Evolutionary conservation across 495 filamentous ascomycete species (phyloP).

Genomic region (Tuber calosporum): DNA sequence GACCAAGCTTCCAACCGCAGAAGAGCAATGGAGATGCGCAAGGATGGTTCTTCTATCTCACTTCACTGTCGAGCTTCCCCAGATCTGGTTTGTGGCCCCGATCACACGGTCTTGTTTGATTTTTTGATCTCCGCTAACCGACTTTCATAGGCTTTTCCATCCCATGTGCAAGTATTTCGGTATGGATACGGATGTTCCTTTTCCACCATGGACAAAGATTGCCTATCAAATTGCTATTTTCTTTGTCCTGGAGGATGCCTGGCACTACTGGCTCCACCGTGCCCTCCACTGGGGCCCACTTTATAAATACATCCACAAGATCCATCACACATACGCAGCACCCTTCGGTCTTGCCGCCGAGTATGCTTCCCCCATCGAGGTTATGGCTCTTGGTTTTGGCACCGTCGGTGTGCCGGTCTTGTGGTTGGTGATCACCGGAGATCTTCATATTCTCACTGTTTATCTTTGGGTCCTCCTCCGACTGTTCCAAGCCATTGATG

Average conservation of each 20-base stretch:
- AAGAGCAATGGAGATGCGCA: constrained; percentile 91
- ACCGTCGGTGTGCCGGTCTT: constrained; percentile 75
- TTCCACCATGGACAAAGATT: constrained; percentile 77
- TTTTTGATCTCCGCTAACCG: not conserved
- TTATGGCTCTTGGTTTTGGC: constrained; percentile 93
- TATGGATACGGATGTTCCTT: constrained; percentile 79
- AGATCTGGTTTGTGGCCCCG: constrained; percentile 62
- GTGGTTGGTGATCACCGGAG: constrained; percentile 73
- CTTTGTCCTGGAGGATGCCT: constrained; percentile 92
- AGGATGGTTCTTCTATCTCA: constrained; percentile 83
- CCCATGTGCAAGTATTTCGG: constrained; percentile 93
- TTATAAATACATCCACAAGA: constrained; percentile 93
- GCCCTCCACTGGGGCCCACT: constrained; percentile 90
- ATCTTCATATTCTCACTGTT: constrained; percentile 94
- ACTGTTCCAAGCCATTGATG: constrained; percentile 95
- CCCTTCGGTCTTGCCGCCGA: constrained; percentile 95
- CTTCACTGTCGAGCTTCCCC: constrained; percentile 93
- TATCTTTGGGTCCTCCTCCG: constrained; percentile 92
- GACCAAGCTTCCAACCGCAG: constrained; percentile 81
- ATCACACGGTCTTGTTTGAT: not conserved
- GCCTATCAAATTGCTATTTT: constrained; percentile 86
- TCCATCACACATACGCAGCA: constrained; percentile 96
- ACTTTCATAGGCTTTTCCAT: constrained; percentile 61
- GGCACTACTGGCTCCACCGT: constrained; percentile 97
- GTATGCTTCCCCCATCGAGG: constrained; percentile 96